Base-by-base conservation (phyloP, 2,329 filamentous ascomycete species). In the Ophiosphaerella herpotricha region DNA sequence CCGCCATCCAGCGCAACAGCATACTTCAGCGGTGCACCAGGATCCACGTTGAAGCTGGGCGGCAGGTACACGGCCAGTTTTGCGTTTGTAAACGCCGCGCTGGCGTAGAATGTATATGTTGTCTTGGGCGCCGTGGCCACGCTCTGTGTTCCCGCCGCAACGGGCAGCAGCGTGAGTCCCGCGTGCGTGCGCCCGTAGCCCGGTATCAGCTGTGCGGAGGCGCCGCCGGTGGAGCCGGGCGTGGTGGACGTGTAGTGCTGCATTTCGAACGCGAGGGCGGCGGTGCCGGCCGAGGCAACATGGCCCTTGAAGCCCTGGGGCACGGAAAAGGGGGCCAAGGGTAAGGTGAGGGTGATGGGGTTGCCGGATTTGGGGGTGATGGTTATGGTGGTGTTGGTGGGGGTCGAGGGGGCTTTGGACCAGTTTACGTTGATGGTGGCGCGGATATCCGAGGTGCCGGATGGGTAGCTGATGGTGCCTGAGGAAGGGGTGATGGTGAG, bases 1-100 rank as follows among this genome's bases (percentile, higher is more conserved):
- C 18, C 60, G 8, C 69, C 67, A 34, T 80, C 75, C 11, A 82
- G 56, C 4, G 72, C 70, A 6, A 82, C 58, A 3, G 79, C 78
- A 48, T 77, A 81, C 32, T 70, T 70, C 64, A 83, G 75, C 7
- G 71, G 75, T 1, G 72, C 64, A 1, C 59, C 54, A 0, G 80
- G 78, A 42, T 81, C 73, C 0, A 76, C 74, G 53, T 82, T 81
- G n/a, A 83, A 73, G 0, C 75, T 68, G 1, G 71, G 66, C 3
- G 70, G 71, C 21, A 76, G 64, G 26, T 72, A 70, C 2, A 74
- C 53, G 3, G 64, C 63, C 1, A 74, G 29, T 13, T 67, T 70
- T 5, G 61, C 63, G 7, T 21, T 42, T 4, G 52, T 3, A 2
- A 50, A 35, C 6, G 50, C 36, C 12, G 46, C 52, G 41, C 57